phyloP scores from a whole-genome alignment of 2,329 filamentous ascomycete species.

The Geoglossum cookeanum region DNA sequence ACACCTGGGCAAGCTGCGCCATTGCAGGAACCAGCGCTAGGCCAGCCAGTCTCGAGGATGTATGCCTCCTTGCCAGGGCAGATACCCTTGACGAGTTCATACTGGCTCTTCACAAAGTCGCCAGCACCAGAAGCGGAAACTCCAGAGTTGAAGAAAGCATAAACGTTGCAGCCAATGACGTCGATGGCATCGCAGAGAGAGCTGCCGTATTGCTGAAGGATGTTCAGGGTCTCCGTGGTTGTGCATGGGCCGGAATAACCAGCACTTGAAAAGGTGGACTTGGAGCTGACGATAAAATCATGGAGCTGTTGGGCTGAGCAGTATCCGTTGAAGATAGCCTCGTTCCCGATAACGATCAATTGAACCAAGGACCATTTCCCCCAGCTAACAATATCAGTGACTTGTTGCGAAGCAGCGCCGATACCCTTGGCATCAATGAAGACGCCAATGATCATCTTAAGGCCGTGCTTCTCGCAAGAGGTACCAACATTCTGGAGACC shows the following conservation, averaged over 20 bases:
- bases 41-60: constrained; percentile 74
- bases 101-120: constrained; percentile 53
- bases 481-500: constrained; percentile 56
- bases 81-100: constrained; percentile 47
- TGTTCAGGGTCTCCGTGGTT: constrained; percentile 68
- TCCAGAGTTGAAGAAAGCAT: constrained; percentile 78
- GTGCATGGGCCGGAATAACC: constrained; percentile 61
- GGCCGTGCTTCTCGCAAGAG: constrained; percentile 43
- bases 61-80: constrained; percentile 56
- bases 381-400: constrained; percentile 54
- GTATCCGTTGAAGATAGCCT: constrained; percentile 62
- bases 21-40: constrained; percentile 48
- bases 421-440: constrained; percentile 50
- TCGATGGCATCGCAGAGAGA: constrained; percentile 57
- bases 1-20: constrained; percentile 50
- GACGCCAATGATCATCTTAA: constrained; percentile 74
- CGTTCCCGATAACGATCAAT: constrained; percentile 77
- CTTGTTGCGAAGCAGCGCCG: constrained; percentile 50
- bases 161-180: constrained; percentile 68
- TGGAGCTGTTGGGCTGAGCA: constrained; percentile 45
- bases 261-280: constrained; percentile 37
- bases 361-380: constrained; percentile 56
- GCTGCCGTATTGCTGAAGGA: constrained; percentile 45
- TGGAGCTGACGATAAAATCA: constrained; percentile 48
- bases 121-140: constrained; percentile 48